Evolutionary conservation across 441 rosid species (phyloP).

Genomic region (Pelargonium citronellum): DNA sequence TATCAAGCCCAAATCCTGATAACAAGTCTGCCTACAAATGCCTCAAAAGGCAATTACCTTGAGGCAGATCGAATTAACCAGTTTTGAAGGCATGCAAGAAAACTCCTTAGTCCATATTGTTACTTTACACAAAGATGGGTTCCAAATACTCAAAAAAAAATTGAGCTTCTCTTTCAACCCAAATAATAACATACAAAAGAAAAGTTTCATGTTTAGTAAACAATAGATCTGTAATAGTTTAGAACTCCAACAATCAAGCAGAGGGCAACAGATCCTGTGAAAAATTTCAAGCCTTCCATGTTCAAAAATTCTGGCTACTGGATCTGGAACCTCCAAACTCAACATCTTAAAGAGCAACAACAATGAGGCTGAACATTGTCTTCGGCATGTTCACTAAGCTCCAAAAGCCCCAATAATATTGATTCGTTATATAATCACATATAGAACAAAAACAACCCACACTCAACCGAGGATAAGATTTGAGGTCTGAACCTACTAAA

Average conservation of each 20-base stretch:
- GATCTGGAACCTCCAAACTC: neutral
- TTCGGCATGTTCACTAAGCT: neutral
- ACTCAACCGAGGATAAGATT: no score
- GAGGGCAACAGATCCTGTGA: neutral
- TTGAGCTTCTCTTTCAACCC: constrained; percentile 19
- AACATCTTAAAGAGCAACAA: neutral
- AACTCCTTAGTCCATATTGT: constrained; percentile 21
- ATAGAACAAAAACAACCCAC: no score
- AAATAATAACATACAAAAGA: constrained; percentile 8
- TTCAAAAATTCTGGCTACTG: neutral
- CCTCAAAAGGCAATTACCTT: constrained; percentile 27
- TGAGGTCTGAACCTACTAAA: no score
- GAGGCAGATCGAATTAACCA: constrained; percentile 23
- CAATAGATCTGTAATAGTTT: neutral
- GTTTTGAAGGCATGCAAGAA: constrained; percentile 21
- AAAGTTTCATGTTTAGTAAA: neutral
- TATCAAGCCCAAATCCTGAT: constrained; percentile 26
- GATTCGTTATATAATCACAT: no score
- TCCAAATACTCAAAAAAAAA: constrained; percentile 17
- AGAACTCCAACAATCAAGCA: neutral
- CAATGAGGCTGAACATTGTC: constrained; percentile 1
- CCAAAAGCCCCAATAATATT: neutral
- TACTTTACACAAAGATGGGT: constrained; percentile 14
- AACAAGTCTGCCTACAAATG: constrained; percentile 23
- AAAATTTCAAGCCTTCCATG: neutral